Evolutionary conservation across 345 rosid genomes (phyloP).

Genomic region (Lepidium aucheri): DNA sequence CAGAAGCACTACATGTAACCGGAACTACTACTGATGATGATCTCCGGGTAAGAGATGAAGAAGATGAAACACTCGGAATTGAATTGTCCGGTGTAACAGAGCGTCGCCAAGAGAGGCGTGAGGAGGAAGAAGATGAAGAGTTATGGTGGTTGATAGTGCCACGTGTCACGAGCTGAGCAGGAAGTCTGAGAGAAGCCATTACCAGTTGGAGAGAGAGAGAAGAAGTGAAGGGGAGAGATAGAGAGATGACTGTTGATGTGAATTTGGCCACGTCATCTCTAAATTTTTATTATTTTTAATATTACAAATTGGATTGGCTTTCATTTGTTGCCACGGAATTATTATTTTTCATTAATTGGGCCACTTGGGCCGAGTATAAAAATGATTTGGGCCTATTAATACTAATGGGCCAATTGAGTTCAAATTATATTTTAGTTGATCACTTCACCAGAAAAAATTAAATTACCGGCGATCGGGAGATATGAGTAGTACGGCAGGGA

Average conservation of each 20-base stretch:
- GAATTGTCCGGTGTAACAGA: constrained; percentile 27
- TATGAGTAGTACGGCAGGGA: constrained; percentile 28
- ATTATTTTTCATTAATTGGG: too few species aligned
- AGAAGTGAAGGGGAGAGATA: neutral
- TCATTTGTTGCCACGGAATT: neutral
- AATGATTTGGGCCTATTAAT: neutral
- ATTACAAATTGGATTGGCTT: constrained; percentile 5
- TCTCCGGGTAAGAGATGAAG: constrained; percentile 14
- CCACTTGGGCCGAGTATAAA: too few species aligned
- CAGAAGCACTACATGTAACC: constrained; percentile 35
- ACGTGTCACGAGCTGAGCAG: constrained; percentile 44
- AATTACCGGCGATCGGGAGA: constrained; percentile 13
- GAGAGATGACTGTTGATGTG: constrained; percentile 25
- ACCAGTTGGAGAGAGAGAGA: neutral
- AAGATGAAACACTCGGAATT: neutral
- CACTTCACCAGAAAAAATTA: neutral
- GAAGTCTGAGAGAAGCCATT: constrained; percentile 55
- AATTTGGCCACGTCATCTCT: constrained; percentile 35
- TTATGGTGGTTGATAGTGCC: constrained; percentile 24
- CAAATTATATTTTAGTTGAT: too few species aligned
- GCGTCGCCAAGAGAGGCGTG: constrained; percentile 32
- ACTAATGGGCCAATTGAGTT: constrained; percentile 13
- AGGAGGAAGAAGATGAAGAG: constrained; percentile 19
- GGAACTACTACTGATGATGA: constrained; percentile 18
- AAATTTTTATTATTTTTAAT: neutral